Evolutionary conservation across 345 rosid species (phyloP).

Genomic region (Lenwebbia sp.): DNA sequence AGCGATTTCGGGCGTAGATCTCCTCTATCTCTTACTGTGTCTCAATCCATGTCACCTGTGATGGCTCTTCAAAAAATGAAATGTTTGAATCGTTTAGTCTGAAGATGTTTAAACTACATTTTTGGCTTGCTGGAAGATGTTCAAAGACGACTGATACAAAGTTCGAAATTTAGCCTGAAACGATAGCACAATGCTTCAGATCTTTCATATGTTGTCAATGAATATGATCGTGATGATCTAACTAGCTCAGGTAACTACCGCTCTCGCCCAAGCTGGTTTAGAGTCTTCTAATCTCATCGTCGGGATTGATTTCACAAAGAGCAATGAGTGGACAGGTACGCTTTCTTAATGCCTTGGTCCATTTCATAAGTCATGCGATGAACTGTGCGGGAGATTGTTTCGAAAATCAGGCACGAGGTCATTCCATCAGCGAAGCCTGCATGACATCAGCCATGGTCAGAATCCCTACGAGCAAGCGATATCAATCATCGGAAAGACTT

Average conservation of each 20-base stretch:
- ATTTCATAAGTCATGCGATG: not conserved
- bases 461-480: constrained; percentile 85
- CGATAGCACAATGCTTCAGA: not conserved
- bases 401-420: constrained; percentile 51
- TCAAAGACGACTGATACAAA: not conserved
- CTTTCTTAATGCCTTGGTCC: not conserved
- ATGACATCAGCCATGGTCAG: constrained; percentile 33
- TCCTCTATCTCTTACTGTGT: not conserved
- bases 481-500: constrained; percentile 65
- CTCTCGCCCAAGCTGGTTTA: constrained; percentile 68
- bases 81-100: not conserved
- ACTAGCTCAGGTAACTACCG: constrained; percentile 50
- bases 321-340: constrained; percentile 85
- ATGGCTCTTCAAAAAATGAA: not conserved
- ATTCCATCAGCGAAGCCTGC: constrained; percentile 55
- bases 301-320: constrained; percentile 88
- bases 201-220: not conserved
- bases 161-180: not conserved
- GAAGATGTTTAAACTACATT: not conserved
- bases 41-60: not conserved
- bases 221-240: not conserved
- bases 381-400: not conserved
- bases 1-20: not conserved
- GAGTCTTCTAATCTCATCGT: constrained; percentile 92
- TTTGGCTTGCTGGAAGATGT: not conserved